Conservation (phyloP, 2,329 filamentous ascomycete species). For the Penicillium sclerotigenum region DNA sequence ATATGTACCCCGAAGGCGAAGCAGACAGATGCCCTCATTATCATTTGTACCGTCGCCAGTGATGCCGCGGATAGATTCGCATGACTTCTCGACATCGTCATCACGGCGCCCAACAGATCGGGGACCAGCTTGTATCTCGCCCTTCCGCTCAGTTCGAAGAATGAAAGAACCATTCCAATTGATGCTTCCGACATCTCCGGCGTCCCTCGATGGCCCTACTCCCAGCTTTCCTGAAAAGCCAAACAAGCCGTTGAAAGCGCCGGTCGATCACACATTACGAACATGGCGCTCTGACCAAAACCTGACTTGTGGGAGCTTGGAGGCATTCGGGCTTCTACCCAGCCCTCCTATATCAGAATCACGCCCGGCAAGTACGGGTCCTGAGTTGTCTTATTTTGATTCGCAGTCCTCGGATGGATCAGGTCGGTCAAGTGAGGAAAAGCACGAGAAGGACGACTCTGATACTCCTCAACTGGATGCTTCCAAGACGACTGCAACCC, state of each 20-base stretch:
- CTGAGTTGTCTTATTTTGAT: conserved; percentile 30
- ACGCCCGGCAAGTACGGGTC: conserved; percentile 24
- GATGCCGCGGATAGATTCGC: conserved; percentile 27
- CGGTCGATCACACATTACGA: conserved; percentile 29
- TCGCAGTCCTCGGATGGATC: conserved; percentile 10
- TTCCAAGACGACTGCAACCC: background rate
- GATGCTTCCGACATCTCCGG: conserved; percentile 35
- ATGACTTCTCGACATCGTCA: conserved; percentile 28
- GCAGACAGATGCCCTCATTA: conserved; percentile 34
- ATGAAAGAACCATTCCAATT: conserved; percentile 43
- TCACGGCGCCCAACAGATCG: conserved; percentile 28
- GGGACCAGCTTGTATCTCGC: conserved; percentile 30
- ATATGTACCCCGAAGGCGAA: conserved; percentile 31
- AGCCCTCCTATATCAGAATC: conserved; percentile 39
- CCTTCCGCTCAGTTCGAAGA: conserved; percentile 39
- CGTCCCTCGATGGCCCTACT: conserved; percentile 26
- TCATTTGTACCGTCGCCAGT: conserved; percentile 36
- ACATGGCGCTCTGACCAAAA: conserved; percentile 40
- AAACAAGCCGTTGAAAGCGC: conserved; percentile 15
- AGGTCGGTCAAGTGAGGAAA: background rate
- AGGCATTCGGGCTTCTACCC: conserved; percentile 36
- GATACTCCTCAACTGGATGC: background rate
- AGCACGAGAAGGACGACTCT: background rate
- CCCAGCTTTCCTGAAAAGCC: conserved; percentile 20
- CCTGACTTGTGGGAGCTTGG: conserved; percentile 29